Base-by-base conservation (phyloP, 2,329 filamentous ascomycete genomes). In the Mycogone perniciosa region DNA sequence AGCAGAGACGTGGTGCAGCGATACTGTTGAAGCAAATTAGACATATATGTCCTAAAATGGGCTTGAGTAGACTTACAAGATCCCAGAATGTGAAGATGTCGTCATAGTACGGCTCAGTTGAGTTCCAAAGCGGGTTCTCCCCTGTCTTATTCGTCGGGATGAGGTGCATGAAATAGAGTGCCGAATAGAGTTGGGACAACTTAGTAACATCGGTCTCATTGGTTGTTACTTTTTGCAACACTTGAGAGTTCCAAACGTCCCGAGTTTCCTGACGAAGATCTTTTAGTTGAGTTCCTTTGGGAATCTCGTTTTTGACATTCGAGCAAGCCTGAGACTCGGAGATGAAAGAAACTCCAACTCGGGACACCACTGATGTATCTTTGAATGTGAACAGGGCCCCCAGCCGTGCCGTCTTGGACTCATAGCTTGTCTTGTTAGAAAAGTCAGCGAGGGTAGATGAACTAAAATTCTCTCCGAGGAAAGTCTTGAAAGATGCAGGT, bases 1-100 rank as follows among this genome's bases (percentile, higher is more conserved):
- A 85, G 75, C 0, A 88, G 70, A 0, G 83, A 67, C 0, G 80
- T 85, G 1, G 80, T 78, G 61, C 81, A 87, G 26, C 85, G 79
- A 63, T 86, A 84, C 60, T 67, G 10, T 58, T 69, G 3, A 26
- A 29, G n/a, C 4, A 3, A 6, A 37, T n/a, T 43, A 26, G 20
- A 13, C 8, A 34, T 5, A 31, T n/a, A 1, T 11, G 10, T 2
- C 27, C 11, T 7, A n/a, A 5, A 10, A 26, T 11, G 7, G 6
- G 7, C n/a, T 33, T 7, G 4, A n/a, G n/a, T 10, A 7, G 13
- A 47, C 58, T 46, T 48, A 64, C 58, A 29, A 61, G 66, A 52
- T 81, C 77, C 85, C 85, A 88, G 26, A 85, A 76, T 0, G 85
- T 88, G 60, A 86, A 87, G 11, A 84, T 79, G 52, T 88, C 85